Evolutionary conservation across 345 rosid genomes (phyloP), one percentile per base, ranked within the genome.

Genomic region (Salix arbutifolia): DNA sequence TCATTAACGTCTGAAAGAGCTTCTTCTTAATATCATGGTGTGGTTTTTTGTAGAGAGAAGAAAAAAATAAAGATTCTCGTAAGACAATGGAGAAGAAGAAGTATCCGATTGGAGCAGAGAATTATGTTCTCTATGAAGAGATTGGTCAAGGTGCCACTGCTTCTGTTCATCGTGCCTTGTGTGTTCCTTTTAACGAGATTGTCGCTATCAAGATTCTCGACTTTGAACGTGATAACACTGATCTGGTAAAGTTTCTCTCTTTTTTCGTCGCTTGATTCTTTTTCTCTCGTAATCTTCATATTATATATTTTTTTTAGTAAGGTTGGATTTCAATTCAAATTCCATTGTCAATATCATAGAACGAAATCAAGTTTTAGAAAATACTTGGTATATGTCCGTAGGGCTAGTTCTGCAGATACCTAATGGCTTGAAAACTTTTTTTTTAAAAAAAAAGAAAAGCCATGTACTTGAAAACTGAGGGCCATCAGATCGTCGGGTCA

Each of bases 171-270:
- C 97, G 98, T 23, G 96, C 98, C 73, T 76, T 91, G 35, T 95
- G 99, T 60, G 77, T 89, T 44, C 88, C 97, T 0, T 81, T 87
- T 74, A 84, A 87, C 64, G 96, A 95, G 83, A 76, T 93, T 70
- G 96, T 95, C 65, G 97, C 98, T 28, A 89, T 95, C 81, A 95
- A 95, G 91, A 91, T 95, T 84, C 97, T 95, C 70, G 99, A 95
- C 81, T 95, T 95, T 52, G 99, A 95, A 81, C 94, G 99, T 31
- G 92, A 90, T 74, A 93, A 91, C 76, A 83, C 86, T 79, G 98
- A 95, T 82, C 88, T 95, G 93, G 99, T 94, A 81, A 19, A 28
- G 9, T n/a, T 17, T 35, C 23, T 11, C 37, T 60, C 8, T 18
- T 31, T 48, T 14, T 14, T 18, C 26, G 30, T 46, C 14, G 52